phyloP scores from a whole-genome alignment of 768 basidiomycete species.

The Hypsizygus marmoreus region DNA sequence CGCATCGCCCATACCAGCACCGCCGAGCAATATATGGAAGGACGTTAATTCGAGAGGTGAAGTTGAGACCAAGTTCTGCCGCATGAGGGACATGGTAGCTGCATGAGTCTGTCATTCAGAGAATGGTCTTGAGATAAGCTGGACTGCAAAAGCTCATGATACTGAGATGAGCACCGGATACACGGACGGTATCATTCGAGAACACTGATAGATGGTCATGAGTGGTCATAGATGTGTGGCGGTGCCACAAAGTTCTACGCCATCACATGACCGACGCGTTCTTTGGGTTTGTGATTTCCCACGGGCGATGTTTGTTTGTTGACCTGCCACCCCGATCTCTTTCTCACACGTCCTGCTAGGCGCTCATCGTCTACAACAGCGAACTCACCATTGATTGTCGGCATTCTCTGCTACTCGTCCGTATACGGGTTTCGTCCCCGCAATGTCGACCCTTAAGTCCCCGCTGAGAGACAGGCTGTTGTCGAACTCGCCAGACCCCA shows the following conservation, averaged over 20 bases:
- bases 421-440: slow-evolving; percentile 1
- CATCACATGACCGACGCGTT: slow-evolving; percentile 45
- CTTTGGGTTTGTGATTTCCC: slow-evolving; percentile 30
- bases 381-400: slow-evolving; percentile 6
- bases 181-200: too few relatives aligned
- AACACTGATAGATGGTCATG: too few relatives aligned
- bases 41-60: too few relatives aligned
- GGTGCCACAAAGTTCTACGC: slow-evolving; percentile 18
- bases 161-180: too few relatives aligned
- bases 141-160: too few relatives aligned
- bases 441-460: slow-evolving; percentile 41
- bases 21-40: neutral
- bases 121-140: too few relatives aligned
- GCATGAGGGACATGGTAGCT: too few relatives aligned
- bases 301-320: slow-evolving; percentile 44
- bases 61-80: too few relatives aligned
- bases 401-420: slow-evolving; percentile 7
- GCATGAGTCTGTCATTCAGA: too few relatives aligned
- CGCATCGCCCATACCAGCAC: neutral
- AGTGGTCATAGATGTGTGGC: neutral
- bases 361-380: slow-evolving; percentile 17
- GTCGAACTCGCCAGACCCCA: slow-evolving; percentile 63
- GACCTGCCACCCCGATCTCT: slow-evolving; percentile 26
- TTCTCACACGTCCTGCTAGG: slow-evolving; percentile 13
- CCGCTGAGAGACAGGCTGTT: slow-evolving; percentile 61